Conservation (phyloP, 495 filamentous ascomycete genomes). For the Acidiella bohemica region DNA sequence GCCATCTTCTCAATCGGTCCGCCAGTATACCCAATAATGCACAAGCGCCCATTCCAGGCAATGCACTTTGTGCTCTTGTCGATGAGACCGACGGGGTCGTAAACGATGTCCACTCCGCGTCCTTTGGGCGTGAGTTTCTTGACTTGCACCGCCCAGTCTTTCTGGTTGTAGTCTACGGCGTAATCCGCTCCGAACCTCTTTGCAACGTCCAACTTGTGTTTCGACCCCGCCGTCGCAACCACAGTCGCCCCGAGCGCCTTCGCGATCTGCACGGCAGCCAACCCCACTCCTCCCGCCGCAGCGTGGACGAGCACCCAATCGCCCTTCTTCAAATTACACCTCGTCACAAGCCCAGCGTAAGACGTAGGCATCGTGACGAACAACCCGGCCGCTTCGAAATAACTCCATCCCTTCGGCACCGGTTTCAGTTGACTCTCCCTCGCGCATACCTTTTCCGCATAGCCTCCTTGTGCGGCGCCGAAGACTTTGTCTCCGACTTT, state of each 20-base stretch:
- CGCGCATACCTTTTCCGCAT: slow-evolving; percentile 60
- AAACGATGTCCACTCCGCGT: slow-evolving; percentile 75
- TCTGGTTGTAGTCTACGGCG: slow-evolving; percentile 59
- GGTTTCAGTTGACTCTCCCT: slow-evolving; percentile 53
- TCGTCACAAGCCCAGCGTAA: slow-evolving; percentile 68
- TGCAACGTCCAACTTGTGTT: slow-evolving; percentile 67
- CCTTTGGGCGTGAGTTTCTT: slow-evolving; percentile 58
- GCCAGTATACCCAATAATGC: slow-evolving; percentile 84
- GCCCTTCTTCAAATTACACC: slow-evolving; percentile 61
- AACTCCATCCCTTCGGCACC: slow-evolving; percentile 67
- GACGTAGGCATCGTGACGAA: slow-evolving; percentile 87
- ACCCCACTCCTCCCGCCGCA: slow-evolving; percentile 79
- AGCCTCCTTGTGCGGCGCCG: slow-evolving; percentile 74
- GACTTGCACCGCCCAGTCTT: slow-evolving; percentile 62
- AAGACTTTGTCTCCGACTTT: slow-evolving; percentile 72
- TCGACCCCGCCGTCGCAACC: slow-evolving; percentile 71
- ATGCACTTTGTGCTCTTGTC: slow-evolving; percentile 73
- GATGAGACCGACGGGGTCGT: slow-evolving; percentile 80
- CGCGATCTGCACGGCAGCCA: slow-evolving; percentile 86
- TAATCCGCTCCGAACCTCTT: slow-evolving; percentile 71
- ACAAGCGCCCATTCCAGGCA: slow-evolving; percentile 75
- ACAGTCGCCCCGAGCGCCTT: slow-evolving; percentile 84
- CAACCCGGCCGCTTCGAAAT: slow-evolving; percentile 71
- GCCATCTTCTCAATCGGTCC: slow-evolving; percentile 84
- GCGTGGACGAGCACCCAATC: slow-evolving; percentile 89